Base-by-base conservation (phyloP, 2,329 filamentous ascomycete species). In the Aureobasidium sp. region DNA sequence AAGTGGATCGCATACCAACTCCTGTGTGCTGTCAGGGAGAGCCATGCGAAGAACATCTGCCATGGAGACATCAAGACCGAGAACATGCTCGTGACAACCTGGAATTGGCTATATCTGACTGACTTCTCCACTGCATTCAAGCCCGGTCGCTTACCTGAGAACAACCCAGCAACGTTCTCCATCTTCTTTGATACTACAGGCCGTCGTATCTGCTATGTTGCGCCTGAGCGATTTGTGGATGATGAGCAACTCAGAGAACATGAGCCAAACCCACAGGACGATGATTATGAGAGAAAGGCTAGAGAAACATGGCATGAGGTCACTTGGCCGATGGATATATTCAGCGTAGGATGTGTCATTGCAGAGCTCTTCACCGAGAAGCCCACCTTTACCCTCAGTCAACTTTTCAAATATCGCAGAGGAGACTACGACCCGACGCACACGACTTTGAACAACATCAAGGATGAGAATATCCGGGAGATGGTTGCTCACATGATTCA, bases 31-130 rank as follows among this genome's bases (percentile, higher is more conserved):
- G 79, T 99, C 63, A 87, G 92, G 62, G 95, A 99, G 75, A 97
- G 91, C 69, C 94, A 99, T 74, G 82, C 88, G 32, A 84, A 88
- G 51, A 90, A 95, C 69, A 82, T 99, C 57, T 97, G 92, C 73
- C 94, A 99, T 72, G 95, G 94, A 63, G 95, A 99, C 71, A 97
- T 99, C 79, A 99, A 99, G 79, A 94, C 93, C 1, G 93, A 99
- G 75, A 99, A 99, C 70, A 86, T 96, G 39, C 80, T 99, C 52
- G 93, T 99, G 56, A 99, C 94, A 0, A 97, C 94, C 7, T 99
- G 94, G 94, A 97, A 97, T 77, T 99, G 95, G 94, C 82, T 99
- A 2, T 99, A 97, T 73, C 82, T 99, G 41, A 88, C 92, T n/a
- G 94, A 99, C 74, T 99, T 97, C 73, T 96, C 93, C 4, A 91